Evolutionary conservation across 2,329 filamentous ascomycete species (phyloP), one percentile per base, ranked within the genome.

Genomic region (Cladophialophora bantiana): DNA sequence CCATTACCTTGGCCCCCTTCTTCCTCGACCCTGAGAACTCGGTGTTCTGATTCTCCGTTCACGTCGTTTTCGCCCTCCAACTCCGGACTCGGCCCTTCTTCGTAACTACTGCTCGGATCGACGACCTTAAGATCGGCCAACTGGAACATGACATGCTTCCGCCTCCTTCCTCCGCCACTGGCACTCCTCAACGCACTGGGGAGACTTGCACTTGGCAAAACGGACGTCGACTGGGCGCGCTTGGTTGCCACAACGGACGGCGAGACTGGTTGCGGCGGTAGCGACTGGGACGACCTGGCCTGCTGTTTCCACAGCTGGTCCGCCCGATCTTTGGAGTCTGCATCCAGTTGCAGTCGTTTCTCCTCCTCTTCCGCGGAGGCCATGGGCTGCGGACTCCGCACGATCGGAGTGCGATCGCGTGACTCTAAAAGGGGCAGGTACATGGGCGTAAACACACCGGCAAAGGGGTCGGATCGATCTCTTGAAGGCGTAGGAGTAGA

Each of bases 61-160:
- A n/a, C 31, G 31, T 52, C 32, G 12, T 50, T 31, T n/a, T 38
- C 35, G 7, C 18, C 48, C 55, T 65, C 42, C 50, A 62, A 35
- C n/a, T 67, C 60, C 26, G 70, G 71, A 42, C 70, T 71, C 4
- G 67, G 64, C 7, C 42, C 57, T 63, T 73, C 71, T 55, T 74
- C 70, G 59, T 73, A 74, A 57, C 68, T 70, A 38, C 69, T 71
- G 53, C 70, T 72, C 20, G 72, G 72, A 15, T 72, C 69, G 20
- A 74, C 72, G 26, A 74, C 70, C 31, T 66, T 70, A 12, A 64
- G 67, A 57, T 73, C 71, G 5, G 72, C 68, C 7, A 74, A 65
- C 50, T 71, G 73, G 54, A 74, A 73, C 20, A 66, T 70, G 52
- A 74, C 73, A 50, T 73, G 72, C 53, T 74, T 74, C 45, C 67